These are phyloP conservation scores for Claviceps lovelessii DNA, from an alignment of 2,329 filamentous ascomycete species.

Conservation along the genomic window DNA sequence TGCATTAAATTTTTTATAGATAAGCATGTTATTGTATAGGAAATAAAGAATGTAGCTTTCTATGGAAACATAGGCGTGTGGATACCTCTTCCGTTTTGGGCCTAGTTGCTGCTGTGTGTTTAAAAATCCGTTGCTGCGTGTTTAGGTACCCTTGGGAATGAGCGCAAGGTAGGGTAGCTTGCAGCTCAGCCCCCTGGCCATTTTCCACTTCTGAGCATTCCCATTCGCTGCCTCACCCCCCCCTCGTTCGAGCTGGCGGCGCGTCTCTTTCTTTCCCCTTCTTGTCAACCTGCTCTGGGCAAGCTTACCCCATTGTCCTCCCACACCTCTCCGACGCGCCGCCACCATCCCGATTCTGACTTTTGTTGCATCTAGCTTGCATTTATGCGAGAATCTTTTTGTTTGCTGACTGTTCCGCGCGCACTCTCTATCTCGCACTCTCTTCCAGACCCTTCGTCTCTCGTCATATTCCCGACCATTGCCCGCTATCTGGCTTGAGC, in stretches of 20 bases:
- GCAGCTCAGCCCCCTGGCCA: conserved; percentile 5
- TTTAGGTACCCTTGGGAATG: no score
- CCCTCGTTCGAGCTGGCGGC: conserved; percentile 7
- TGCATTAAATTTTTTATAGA: no score
- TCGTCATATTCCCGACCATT: conserved; percentile 12
- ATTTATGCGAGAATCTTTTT: conserved; percentile 19
- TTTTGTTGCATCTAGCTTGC: conserved; percentile 17
- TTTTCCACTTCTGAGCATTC: not conserved
- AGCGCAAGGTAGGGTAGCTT: conserved; percentile 8
- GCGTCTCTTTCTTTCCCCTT: conserved; percentile 7
- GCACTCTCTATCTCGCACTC: conserved; percentile 14
- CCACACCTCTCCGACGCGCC: conserved; percentile 8
- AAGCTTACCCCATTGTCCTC: conserved; percentile 8
- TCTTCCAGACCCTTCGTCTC: conserved; percentile 7
- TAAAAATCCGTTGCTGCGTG: no score
- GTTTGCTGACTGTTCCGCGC: conserved; percentile 17
- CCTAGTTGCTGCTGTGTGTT: no score
- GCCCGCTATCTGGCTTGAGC: conserved; percentile 10
- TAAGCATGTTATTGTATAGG: no score
- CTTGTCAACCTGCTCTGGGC: conserved; percentile 5
- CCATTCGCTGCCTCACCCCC: not conserved
- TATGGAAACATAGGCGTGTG: no score
- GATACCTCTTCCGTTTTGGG: no score
- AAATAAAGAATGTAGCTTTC: no score
- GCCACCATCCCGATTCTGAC: conserved; percentile 13